These are phyloP conservation scores for Aspergillus sp. DNA, from an alignment of 2,329 filamentous ascomycete species.

Conservation along the genomic window DNA sequence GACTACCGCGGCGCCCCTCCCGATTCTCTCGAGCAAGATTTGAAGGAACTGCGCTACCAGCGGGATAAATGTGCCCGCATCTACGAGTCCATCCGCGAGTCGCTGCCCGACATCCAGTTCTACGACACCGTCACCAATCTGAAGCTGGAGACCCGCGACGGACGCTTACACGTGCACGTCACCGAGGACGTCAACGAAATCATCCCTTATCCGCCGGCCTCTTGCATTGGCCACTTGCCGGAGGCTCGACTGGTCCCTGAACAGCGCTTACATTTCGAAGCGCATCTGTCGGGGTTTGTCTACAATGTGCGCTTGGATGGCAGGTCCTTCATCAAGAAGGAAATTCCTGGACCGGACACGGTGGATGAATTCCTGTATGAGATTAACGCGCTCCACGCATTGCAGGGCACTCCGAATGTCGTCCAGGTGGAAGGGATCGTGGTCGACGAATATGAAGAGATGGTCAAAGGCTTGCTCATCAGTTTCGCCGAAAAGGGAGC, in stretches of 20 bases:
- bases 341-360: slow-evolving; percentile 92
- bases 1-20: slow-evolving; percentile 82
- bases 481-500: slow-evolving; percentile 83
- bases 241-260: slow-evolving; percentile 59
- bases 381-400: slow-evolving; percentile 84
- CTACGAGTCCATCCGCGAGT: slow-evolving; percentile 91
- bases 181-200: slow-evolving; percentile 97
- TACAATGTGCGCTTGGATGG: slow-evolving; percentile 80
- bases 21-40: slow-evolving; percentile 81
- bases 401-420: slow-evolving; percentile 71
- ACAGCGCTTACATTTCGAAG: slow-evolving; percentile 76
- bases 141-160: slow-evolving; percentile 84
- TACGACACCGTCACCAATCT: slow-evolving; percentile 95
- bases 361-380: slow-evolving; percentile 98
- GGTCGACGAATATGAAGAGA: slow-evolving; percentile 70
- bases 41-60: slow-evolving; percentile 76
- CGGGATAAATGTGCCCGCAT: slow-evolving; percentile 90
- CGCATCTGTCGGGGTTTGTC: slow-evolving; percentile 94
- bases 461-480: slow-evolving; percentile 86
- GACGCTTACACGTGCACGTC: slow-evolving; percentile 89
- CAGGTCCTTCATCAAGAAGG: slow-evolving; percentile 84
- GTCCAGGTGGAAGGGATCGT: slow-evolving; percentile 87
- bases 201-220: slow-evolving; percentile 75
- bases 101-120: slow-evolving; percentile 89
- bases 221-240: slow-evolving; percentile 70